Conservation (phyloP, 495 filamentous ascomycete genomes). For the Penicillium samsonianum region DNA sequence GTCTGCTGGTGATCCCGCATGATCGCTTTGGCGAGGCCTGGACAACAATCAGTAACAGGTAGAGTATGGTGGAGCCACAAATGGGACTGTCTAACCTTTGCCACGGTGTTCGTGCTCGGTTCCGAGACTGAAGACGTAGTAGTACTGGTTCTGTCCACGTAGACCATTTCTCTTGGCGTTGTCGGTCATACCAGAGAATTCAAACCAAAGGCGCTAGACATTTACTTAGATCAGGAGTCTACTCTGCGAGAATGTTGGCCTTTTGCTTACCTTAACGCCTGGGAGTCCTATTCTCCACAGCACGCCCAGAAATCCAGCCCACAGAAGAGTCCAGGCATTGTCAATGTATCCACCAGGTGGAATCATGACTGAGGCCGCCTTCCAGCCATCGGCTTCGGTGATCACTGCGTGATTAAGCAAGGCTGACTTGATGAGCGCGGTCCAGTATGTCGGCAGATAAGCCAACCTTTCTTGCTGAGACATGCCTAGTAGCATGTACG, state of each 20-base stretch:
- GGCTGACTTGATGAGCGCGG: slow-evolving; percentile 24
- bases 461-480: slow-evolving; percentile 23
- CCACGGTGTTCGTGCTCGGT: slow-evolving; percentile 32
- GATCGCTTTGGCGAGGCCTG: slow-evolving; percentile 32
- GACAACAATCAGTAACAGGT: background rate
- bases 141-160: slow-evolving; percentile 25
- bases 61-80: background rate
- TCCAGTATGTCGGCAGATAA: slow-evolving; percentile 31
- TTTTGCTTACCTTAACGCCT: slow-evolving; percentile 23
- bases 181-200: slow-evolving; percentile 33
- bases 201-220: slow-evolving; percentile 26
- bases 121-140: slow-evolving; percentile 34
- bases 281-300: slow-evolving; percentile 27
- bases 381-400: slow-evolving; percentile 32
- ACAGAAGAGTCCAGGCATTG: slow-evolving; percentile 26
- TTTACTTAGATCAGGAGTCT: background rate
- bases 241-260: background rate
- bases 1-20: slow-evolving; percentile 23
- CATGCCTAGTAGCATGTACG: slow-evolving; percentile 32
- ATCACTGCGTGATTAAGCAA: slow-evolving; percentile 30
- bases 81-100: slow-evolving; percentile 19
- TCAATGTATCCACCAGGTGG: slow-evolving; percentile 26
- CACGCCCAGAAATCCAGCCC: slow-evolving; percentile 26
- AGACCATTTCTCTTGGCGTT: slow-evolving; percentile 30
- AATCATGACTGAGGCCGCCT: slow-evolving; percentile 28